Evolutionary conservation across 2,329 filamentous ascomycete species (phyloP), one percentile per base, ranked within the genome.

Genomic region (Hypomyces rosellus): DNA sequence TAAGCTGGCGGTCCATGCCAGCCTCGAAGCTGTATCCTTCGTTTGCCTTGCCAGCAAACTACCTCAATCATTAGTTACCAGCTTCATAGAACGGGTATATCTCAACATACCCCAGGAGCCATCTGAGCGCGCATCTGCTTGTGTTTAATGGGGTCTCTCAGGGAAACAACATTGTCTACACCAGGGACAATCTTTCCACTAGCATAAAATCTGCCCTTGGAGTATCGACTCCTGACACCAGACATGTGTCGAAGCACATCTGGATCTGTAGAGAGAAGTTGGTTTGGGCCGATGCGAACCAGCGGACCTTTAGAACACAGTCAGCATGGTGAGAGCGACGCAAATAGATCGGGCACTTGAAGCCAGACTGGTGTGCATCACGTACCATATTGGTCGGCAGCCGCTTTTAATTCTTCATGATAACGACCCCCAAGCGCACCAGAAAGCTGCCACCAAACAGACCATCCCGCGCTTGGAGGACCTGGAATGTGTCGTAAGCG

Each of bases 11-110:
- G 50, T 74, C 65, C 52, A 73, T 67, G 41, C 67, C 68, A 1
- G 63, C 55, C 40, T 72, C 67, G n/a, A 72, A 71, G 1, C 65
- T 61, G 41, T 69, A 72, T 0, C 65, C 65, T 15, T 72, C 68
- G 37, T 76, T 76, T 37, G 76, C 74, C 53, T 73, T 76, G 12
- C 72, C 74, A 14, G 74, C 67, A 54, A 78, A 80, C 76, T 76
- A 8, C 2, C 6, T 30, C 25, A 7, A 30, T 30, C 25, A 30
- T 16, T 38, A 45, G 30, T 5, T 34, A 52, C 3, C 39, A 14
- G 18, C 7, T n/a, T 1, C 1, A 9, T 34, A 13, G 5, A 18
- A 20, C 14, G 15, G 11, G 8, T 5, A 8, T 15, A 42, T 13
- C 18, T 14, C 9, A n/a, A 11, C 71, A 51, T 62, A 72, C 71